Evolutionary conservation across 139 green algal genomes (phyloP), one percentile per base, ranked within the genome.

Genomic region (Diplosphaera chodatii): DNA sequence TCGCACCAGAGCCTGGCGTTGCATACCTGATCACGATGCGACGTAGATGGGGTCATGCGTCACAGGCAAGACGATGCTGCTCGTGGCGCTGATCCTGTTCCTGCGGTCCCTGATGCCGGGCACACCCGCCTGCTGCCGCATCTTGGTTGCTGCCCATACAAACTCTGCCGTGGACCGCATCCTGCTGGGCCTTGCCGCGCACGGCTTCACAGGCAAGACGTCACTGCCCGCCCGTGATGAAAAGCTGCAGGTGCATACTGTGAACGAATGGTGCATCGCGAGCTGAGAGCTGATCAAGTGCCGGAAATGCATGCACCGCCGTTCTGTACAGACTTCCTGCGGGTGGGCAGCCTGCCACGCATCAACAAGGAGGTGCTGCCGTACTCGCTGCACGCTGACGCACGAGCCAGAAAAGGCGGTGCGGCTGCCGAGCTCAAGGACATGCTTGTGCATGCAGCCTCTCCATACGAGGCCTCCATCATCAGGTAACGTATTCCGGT

Each of bases 151-250:
- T 0, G 87, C 90, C 0, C 87, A 96, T 82, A 97, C 92, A 32
- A 97, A 97, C 66, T 82, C 89, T 29, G 92, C 92, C 5, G 91
- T 96, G 32, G 92, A 96, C 75, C 82, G 87, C 2, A 75, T 95
- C 25, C 75, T 96, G 62, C 48, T 82, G 28, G 87, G 84, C 31
- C 78, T 84, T 66, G 65, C 87, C 70, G 80, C 85, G 13, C 48
- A 55, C 10, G 88, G 86, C 68, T 88, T 86, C 70, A 82, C 77
- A 72, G 76, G 76, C 37, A 48, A 10, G 37, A 10, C 37, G 6
- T 48, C 37, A n/a, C n/a, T n/a, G n/a, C n/a, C n/a, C n/a, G n/a
- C n/a, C n/a, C n/a, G n/a, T n/a, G n/a, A n/a, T n/a, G n/a, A n/a
- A n/a, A n/a, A n/a, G n/a, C n/a, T n/a, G n/a, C n/a, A n/a, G n/a